Evolutionary conservation across 306 rosid species (phyloP), one percentile per base, ranked within the genome.

Genomic region (Cicer bijugum): DNA sequence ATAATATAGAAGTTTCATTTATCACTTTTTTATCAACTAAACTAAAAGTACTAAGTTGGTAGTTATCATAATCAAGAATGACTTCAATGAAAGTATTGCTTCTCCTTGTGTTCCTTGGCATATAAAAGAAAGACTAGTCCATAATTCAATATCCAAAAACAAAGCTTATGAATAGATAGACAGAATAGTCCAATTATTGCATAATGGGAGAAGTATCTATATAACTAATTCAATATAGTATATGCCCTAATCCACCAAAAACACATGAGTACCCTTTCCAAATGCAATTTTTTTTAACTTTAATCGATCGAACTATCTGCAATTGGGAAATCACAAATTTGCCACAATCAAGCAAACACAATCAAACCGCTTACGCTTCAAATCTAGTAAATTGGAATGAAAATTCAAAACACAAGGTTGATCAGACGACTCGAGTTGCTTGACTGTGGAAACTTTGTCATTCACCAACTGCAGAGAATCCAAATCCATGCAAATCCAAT

Each of bases 231-330:
- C 60, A 72, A 42, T 78, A 66, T 39, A 45, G 46, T n/a, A 44
- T 52, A 73, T 15, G 67, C 80, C 58, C 69, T 72, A 78, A 53
- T 19, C 17, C 53, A 17, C 80, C 69, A 35, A 40, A 46, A 53
- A 19, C 38, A 61, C 33, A 50, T 33, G 53, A 67, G 28, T 19
- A 40, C 68, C 42, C 60, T 43, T 42, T 51, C 72, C 37, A 60
- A 67, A 77, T 17, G 48, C 52, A 28, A 19, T 45, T 45, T 64
- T 71, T 60, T 44, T 43, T 55, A 55, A 55, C 53, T 72, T 35
- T 45, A 14, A 62, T 7, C 12, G 58, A 52, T 16, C 4, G 28
- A 16, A 15, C 28, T 52, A 15, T 12, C 55, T 48, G 1, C 16
- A 48, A 19, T 48, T 12, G 19, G 15, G 20, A 50, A 50, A 50